Evolutionary conservation across 73 alveolate genomes (phyloP).

Genomic region (Stentor roeselii): DNA sequence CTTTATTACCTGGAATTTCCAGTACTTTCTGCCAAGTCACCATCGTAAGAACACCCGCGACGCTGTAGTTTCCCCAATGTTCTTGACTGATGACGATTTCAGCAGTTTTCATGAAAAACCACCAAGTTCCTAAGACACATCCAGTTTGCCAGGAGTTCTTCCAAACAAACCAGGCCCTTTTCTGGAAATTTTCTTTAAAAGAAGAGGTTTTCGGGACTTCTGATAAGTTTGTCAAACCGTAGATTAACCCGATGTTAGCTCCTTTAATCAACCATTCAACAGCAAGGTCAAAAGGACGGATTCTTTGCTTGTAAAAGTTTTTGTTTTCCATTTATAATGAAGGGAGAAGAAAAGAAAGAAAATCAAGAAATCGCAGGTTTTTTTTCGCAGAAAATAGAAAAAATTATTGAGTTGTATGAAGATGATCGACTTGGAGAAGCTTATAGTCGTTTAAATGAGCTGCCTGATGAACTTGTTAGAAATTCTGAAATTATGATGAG

Average conservation of each 20-base stretch:
- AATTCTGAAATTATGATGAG: background rate
- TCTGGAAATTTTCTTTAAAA: background rate
- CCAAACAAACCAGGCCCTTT: background rate
- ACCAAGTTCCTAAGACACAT: background rate
- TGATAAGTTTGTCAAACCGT: background rate
- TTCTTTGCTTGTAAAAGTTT: background rate
- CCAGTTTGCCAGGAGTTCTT: background rate
- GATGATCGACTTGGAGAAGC: too few species aligned
- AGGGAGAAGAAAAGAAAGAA: background rate
- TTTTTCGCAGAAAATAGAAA: too few species aligned
- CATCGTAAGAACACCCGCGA: background rate
- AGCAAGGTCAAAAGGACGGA: background rate
- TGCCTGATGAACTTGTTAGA: too few species aligned
- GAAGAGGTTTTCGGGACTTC: background rate
- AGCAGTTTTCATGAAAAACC: background rate
- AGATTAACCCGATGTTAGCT: background rate
- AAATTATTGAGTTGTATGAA: too few species aligned
- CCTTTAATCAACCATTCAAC: slow-evolving; percentile 5
- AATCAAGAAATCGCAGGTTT: too few species aligned
- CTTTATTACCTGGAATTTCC: too few species aligned
- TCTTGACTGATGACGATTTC: background rate
- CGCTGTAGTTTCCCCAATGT: background rate
- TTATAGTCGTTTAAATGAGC: too few species aligned
- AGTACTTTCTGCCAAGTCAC: too few species aligned
- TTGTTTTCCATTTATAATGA: background rate